Evolutionary conservation across 2,329 filamentous ascomycete species (phyloP).

Genomic region (Aspergillus proliferans): DNA sequence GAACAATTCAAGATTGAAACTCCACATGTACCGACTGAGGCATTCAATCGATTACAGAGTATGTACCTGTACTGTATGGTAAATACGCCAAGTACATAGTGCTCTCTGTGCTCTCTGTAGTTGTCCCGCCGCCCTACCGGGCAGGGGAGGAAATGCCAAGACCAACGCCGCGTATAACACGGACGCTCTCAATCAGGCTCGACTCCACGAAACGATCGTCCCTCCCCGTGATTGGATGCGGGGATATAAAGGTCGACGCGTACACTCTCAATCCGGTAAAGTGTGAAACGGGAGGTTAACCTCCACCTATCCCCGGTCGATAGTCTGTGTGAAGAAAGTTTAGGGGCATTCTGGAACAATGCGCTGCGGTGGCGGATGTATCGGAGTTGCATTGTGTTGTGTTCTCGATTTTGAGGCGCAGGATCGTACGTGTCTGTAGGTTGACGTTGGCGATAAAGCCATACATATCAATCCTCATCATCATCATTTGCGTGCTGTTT

Average conservation of each 20-base stretch:
- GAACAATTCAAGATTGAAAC: too few species aligned
- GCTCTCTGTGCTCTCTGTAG: not conserved
- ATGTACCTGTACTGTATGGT: not conserved
- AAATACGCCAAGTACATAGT: not conserved
- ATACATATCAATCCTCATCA: not conserved
- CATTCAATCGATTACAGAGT: too few species aligned
- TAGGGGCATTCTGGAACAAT: not conserved
- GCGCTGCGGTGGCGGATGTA: not conserved
- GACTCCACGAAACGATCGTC: not conserved
- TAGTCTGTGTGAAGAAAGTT: too few species aligned
- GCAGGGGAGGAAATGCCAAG: slow-evolving; percentile 17
- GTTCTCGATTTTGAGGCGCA: not conserved
- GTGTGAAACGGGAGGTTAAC: not conserved
- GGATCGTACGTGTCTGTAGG: not conserved
- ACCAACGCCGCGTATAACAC: slow-evolving; percentile 2
- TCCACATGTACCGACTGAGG: too few species aligned
- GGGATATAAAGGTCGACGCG: slow-evolving; percentile 12
- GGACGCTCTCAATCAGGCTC: too few species aligned
- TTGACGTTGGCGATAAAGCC: too few species aligned
- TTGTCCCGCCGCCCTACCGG: not conserved
- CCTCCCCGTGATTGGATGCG: slow-evolving; percentile 17
- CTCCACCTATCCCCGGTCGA: too few species aligned
- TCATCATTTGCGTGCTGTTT: not conserved
- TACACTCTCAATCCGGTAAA: slow-evolving; percentile 3
- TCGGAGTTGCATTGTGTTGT: not conserved